A percentile compares a stretch with the other conserved stretches of the same genome.
These are phyloP conservation scores for Rhododendron kiyosumense DNA, from an alignment of 148 eudicot species.

Conservation along the genomic window DNA sequence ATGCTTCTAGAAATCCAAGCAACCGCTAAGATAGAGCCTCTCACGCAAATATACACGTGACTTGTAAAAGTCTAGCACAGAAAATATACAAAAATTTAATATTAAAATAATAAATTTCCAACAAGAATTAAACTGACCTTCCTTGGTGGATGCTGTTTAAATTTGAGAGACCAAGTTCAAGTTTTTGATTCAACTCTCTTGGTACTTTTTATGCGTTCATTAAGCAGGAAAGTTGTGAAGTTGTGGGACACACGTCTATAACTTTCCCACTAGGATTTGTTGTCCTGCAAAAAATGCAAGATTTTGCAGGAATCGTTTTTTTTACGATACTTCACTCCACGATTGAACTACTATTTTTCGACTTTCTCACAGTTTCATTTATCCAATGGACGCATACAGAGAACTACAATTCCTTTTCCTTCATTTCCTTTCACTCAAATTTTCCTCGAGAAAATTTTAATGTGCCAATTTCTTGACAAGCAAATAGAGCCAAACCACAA, in stretches of 20 bases:
- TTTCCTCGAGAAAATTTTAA: too few species aligned
- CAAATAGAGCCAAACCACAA: neutral
- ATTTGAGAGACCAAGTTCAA: neutral
- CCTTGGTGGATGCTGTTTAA: neutral
- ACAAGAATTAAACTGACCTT: neutral
- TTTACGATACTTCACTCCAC: neutral
- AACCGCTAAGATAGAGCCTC: too few species aligned
- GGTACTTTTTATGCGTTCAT: neutral
- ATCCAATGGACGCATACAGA: neutral
- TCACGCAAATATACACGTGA: too few species aligned
- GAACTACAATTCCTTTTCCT: too few species aligned
- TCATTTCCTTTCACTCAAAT: neutral
- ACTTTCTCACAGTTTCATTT: neutral
- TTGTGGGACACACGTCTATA: neutral
- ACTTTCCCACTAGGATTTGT: neutral
- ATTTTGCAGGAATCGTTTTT: neutral
- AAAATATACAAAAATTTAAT: too few species aligned
- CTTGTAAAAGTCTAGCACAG: too few species aligned
- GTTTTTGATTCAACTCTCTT: neutral
- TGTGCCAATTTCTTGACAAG: neutral
- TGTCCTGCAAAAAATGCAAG: neutral
- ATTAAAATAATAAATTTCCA: too few species aligned
- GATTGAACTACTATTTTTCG: neutral
- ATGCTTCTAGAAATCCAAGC: too few species aligned
- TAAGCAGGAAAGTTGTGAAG: neutral